These are phyloP conservation scores for Dothistroma septosporum DNA, from an alignment of 2,329 filamentous ascomycete species.

Conservation along the genomic window DNA sequence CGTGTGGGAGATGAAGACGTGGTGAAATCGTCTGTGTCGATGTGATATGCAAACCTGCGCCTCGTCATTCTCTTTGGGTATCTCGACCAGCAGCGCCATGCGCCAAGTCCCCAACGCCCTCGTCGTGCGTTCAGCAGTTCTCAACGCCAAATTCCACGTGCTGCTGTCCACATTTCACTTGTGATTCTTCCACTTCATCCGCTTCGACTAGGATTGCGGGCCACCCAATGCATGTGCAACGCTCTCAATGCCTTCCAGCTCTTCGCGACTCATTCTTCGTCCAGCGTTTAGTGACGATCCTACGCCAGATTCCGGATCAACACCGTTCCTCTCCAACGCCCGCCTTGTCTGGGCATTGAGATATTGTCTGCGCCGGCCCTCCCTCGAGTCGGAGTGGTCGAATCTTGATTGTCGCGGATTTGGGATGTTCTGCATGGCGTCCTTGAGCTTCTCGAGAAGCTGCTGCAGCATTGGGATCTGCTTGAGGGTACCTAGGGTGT, in stretches of 20 bases:
- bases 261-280: constrained; percentile 32
- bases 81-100: background rate
- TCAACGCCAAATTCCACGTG: background rate
- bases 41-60: background rate
- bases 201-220: constrained; percentile 11
- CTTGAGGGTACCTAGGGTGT: constrained; percentile 71
- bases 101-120: background rate
- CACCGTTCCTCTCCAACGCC: constrained; percentile 69
- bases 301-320: constrained; percentile 50
- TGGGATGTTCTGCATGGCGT: constrained; percentile 27
- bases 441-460: constrained; percentile 59
- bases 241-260: constrained; percentile 37
- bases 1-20: background rate
- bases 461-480: constrained; percentile 76
- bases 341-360: constrained; percentile 74
- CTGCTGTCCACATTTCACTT: background rate
- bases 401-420: constrained; percentile 32
- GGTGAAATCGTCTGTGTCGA: background rate
- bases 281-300: constrained; percentile 21
- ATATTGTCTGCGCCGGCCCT: constrained; percentile 71
- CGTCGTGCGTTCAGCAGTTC: background rate
- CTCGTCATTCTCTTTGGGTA: background rate
- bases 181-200: background rate
- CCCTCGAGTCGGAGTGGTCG: constrained; percentile 44
- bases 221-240: constrained; percentile 34